A percentile compares a stretch with the other conserved stretches of the same genome.
Conservation (phyloP, 1,284 basidiomycete species). For the Ganoderma sp. region DNA sequence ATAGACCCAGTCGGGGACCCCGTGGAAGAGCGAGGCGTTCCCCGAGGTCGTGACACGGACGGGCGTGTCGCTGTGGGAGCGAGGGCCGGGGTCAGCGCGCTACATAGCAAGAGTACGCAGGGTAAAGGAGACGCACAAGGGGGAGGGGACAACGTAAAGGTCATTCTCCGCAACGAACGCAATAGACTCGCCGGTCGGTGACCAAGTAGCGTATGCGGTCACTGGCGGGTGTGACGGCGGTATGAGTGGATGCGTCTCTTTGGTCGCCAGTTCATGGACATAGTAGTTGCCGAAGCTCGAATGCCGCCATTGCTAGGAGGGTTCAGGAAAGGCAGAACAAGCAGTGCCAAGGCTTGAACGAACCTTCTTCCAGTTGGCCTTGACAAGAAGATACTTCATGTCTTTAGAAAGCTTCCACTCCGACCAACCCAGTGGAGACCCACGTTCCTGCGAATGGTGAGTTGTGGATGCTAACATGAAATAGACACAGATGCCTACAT, state of each 20-base stretch:
- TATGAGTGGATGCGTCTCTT: slow-evolving; percentile 71
- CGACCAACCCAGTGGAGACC: slow-evolving; percentile 56
- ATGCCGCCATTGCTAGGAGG: slow-evolving; percentile 86
- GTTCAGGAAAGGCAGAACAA: slow-evolving; percentile 9
- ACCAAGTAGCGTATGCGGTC: slow-evolving; percentile 84
- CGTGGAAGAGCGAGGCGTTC: slow-evolving; percentile 87
- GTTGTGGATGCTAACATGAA: neutral
- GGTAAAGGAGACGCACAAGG: slow-evolving; percentile 50
- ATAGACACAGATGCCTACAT: slow-evolving; percentile 51
- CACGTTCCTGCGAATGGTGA: slow-evolving; percentile 55
- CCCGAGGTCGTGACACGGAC: slow-evolving; percentile 86
- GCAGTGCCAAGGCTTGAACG: slow-evolving; percentile 10
- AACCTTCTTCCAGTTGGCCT: slow-evolving; percentile 77
- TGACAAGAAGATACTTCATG: slow-evolving; percentile 85
- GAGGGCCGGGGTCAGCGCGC: neutral
- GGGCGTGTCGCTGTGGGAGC: slow-evolving; percentile 47
- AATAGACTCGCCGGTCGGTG: slow-evolving; percentile 81
- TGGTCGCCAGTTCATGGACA: slow-evolving; percentile 70
- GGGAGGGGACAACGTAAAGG: slow-evolving; percentile 77
- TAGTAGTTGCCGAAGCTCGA: slow-evolving; percentile 91
- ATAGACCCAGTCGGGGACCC: slow-evolving; percentile 97
- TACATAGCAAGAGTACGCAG: neutral
- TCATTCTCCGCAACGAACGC: slow-evolving; percentile 87
- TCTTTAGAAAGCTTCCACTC: slow-evolving; percentile 86
- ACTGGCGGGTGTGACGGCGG: slow-evolving; percentile 69